Conservation (phyloP, 345 rosid species). For the Murraya koenigii region DNA sequence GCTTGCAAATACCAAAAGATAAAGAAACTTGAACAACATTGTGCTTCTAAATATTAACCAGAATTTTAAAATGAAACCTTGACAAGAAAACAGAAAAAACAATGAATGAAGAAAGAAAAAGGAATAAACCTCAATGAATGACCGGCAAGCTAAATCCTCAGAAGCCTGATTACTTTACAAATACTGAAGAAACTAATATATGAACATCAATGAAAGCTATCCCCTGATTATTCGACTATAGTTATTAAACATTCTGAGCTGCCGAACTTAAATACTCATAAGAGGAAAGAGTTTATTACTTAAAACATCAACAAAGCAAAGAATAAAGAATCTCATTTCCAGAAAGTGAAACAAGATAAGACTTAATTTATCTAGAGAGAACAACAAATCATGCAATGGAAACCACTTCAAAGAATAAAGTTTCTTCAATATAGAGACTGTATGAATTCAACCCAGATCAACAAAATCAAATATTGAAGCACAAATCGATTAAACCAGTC, state of each 20-base stretch:
- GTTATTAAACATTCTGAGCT: background rate
- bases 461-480: background rate
- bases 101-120: background rate
- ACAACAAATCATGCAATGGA: background rate
- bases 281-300: background rate
- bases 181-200: conserved; percentile 1
- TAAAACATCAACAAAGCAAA: conserved; percentile 1
- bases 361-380: background rate
- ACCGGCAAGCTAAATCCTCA: background rate
- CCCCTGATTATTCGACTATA: background rate
- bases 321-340: background rate
- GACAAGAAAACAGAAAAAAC: background rate
- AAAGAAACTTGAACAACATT: background rate
- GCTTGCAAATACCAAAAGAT: background rate
- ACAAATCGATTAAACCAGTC: background rate
- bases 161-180: background rate
- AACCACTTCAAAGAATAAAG: background rate
- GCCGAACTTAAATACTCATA: background rate
- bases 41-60: background rate
- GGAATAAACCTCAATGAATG: background rate
- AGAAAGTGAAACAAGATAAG: background rate
- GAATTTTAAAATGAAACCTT: background rate
- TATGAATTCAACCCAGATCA: background rate
- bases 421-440: background rate
- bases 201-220: conserved; percentile 2